Percentiles rank a stretch among this genome's conserved stretches.
phyloP scores from a whole-genome alignment of 108 stramenopile species.

The Nitzschia palea region DNA sequence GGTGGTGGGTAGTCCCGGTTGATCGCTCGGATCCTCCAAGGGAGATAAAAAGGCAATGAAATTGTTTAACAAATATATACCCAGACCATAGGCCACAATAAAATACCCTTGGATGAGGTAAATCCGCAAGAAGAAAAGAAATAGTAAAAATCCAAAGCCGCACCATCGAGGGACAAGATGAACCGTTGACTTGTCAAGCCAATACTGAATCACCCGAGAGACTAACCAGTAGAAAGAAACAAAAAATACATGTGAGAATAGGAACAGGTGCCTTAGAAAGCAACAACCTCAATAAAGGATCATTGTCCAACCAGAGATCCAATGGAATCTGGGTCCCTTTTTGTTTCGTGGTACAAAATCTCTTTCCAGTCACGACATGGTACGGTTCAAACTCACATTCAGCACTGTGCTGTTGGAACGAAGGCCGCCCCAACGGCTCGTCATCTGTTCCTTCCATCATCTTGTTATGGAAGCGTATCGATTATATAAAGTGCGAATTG shows the following conservation, averaged over 20 bases:
- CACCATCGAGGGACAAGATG: conserved; percentile 80
- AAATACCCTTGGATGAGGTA: conserved; percentile 97
- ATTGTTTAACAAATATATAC: conserved; percentile 98
- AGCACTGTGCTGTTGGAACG: conserved; percentile 41
- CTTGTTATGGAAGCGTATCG: too few relatives aligned
- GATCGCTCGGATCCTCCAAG: conserved; percentile 81
- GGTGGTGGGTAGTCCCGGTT: conserved; percentile 62
- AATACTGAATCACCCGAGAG: conserved; percentile 89
- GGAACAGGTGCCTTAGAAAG: too few relatives aligned
- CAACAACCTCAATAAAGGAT: too few relatives aligned
- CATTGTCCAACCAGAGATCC: too few relatives aligned
- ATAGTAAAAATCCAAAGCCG: conserved; percentile 59
- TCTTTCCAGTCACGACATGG: too few relatives aligned
- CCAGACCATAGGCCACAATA: conserved; percentile 98
- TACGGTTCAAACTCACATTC: conserved; percentile 51
- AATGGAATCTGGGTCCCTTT: too few relatives aligned
- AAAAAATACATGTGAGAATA: background rate
- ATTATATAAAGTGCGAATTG: too few relatives aligned
- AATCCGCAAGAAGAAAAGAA: conserved; percentile 88
- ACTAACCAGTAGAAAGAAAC: conserved; percentile 36
- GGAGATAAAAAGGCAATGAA: conserved; percentile 98
- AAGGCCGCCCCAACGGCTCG: conserved; percentile 29
- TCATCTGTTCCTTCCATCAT: conserved; percentile 66
- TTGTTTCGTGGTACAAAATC: too few relatives aligned
- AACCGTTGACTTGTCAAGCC: conserved; percentile 97